Conservation (phyloP, 257 asterid species). For the Cynanchum wilfordii region DNA sequence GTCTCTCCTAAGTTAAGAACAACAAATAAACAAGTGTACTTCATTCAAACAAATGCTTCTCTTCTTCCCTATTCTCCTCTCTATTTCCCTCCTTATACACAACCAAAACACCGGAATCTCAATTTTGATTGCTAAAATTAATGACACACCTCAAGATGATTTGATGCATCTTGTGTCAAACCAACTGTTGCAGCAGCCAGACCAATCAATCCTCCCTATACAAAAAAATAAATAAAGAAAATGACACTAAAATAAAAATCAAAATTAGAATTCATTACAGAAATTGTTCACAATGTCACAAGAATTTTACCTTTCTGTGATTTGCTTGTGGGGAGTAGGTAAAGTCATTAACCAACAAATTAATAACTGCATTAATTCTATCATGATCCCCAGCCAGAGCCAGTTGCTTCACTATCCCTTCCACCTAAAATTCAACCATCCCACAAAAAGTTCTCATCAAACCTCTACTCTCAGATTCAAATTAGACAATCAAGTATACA, state of each 20-base stretch:
- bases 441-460: slow-evolving; percentile 20
- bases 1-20: background rate
- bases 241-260: background rate
- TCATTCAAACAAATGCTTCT: background rate
- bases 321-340: slow-evolving; percentile 84
- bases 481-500: background rate
- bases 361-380: slow-evolving; percentile 69
- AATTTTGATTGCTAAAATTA: background rate
- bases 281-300: background rate
- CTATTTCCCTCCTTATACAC: background rate
- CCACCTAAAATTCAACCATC: slow-evolving; percentile 48
- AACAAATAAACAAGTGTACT: background rate
- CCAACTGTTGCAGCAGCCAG: slow-evolving; percentile 99
- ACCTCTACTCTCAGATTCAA: slow-evolving; percentile 33
- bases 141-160: slow-evolving; percentile 82
- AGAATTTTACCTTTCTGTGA: slow-evolving; percentile 63
- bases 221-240: background rate
- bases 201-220: slow-evolving; percentile 95
- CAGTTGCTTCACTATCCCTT: slow-evolving; percentile 90
- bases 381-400: slow-evolving; percentile 72
- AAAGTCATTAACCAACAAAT: slow-evolving; percentile 69
- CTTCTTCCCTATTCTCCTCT: background rate
- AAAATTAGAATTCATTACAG: slow-evolving; percentile 13
- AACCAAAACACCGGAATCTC: background rate
- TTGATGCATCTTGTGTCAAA: slow-evolving; percentile 83